Conservation (phyloP, 1,284 basidiomycete species). For the Sporisorium iseilematis-ciliati region DNA sequence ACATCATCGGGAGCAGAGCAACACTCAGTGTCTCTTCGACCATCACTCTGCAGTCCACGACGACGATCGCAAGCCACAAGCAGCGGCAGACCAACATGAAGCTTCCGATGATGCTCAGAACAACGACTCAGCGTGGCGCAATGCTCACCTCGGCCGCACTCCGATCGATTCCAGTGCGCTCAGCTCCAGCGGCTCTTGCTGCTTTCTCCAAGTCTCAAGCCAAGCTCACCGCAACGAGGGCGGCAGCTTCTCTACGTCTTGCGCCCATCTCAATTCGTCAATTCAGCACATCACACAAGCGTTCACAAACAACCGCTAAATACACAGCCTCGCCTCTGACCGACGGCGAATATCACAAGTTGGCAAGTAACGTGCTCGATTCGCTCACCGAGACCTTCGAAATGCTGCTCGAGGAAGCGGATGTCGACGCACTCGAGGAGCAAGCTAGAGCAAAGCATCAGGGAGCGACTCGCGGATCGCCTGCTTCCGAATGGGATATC, state of each 20-base stretch:
- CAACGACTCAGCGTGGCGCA: conserved; percentile 35
- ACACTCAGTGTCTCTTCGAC: background rate
- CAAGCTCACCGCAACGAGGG: background rate
- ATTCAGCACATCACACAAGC: conserved; percentile 13
- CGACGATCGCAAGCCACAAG: background rate
- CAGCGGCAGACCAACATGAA: conserved; percentile 8
- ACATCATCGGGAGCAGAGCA: background rate
- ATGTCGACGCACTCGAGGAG: conserved; percentile 54
- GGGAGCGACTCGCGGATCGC: conserved; percentile 44
- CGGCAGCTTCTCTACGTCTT: background rate
- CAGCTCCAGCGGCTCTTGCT: background rate
- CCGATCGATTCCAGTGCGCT: conserved; percentile 15
- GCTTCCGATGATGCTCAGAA: conserved; percentile 43
- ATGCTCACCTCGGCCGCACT: conserved; percentile 9
- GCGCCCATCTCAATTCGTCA: background rate
- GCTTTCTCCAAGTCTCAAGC: background rate
- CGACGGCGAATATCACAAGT: conserved; percentile 79
- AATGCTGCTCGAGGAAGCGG: conserved; percentile 77
- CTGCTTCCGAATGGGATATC: conserved; percentile 79
- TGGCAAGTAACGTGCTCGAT: conserved; percentile 87
- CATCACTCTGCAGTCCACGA: no score
- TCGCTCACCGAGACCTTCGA: conserved; percentile 83
- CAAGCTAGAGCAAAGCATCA: conserved; percentile 18
- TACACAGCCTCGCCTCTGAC: conserved; percentile 71
- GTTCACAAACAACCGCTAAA: conserved; percentile 30